Evolutionary conservation across 2,329 filamentous ascomycete species (phyloP).

Genomic region (Corniculantispora saksenae): DNA sequence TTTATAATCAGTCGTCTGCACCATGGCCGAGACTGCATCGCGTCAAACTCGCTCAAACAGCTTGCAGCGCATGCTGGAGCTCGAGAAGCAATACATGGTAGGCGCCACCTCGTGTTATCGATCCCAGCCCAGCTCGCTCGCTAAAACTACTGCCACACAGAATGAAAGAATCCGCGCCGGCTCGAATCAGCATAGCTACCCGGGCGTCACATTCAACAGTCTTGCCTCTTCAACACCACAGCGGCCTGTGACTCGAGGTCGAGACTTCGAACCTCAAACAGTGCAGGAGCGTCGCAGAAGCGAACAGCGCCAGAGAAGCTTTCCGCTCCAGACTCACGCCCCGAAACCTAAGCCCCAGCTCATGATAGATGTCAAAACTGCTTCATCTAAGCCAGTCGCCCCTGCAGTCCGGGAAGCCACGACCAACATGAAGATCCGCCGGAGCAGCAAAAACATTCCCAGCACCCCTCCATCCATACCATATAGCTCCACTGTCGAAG

Average conservation of each 20-base stretch:
- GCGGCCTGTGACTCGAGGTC: constrained; percentile 4
- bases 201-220: not conserved
- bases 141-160: not conserved
- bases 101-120: constrained; percentile 26
- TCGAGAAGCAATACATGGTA: constrained; percentile 61
- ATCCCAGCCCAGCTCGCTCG: not conserved
- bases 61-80: constrained; percentile 60
- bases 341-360: constrained; percentile 9
- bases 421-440: constrained; percentile 12
- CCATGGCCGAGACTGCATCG: constrained; percentile 12
- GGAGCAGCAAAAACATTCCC: not conserved
- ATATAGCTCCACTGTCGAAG: constrained; percentile 16
- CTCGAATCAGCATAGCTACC: not conserved
- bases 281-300: constrained; percentile 13
- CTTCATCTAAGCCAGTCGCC: not conserved
- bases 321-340: constrained; percentile 10
- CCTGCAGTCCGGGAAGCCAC: not conserved
- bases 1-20: constrained; percentile 6
- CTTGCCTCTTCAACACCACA: not conserved
- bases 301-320: constrained; percentile 13
- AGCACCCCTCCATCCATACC: constrained; percentile 13
- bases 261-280: constrained; percentile 2
- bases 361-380: constrained; percentile 17
- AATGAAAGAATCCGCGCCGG: constrained; percentile 16
- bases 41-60: constrained; percentile 42